Evolutionary conservation across 2,329 filamentous ascomycete species (phyloP).

Genomic region (Rachicladosporium sp.): DNA sequence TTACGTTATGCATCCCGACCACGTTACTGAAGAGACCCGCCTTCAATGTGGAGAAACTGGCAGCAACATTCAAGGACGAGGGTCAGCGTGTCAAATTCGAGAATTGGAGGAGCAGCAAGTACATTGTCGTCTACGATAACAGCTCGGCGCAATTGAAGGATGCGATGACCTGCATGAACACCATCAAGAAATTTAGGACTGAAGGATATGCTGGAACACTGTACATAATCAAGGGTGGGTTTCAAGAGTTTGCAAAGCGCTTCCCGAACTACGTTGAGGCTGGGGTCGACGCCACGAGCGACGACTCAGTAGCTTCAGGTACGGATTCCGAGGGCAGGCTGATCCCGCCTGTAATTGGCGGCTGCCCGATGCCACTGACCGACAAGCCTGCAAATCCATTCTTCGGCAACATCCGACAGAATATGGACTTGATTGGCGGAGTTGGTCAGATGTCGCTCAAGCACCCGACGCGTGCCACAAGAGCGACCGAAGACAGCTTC

Average conservation of each 20-base stretch:
- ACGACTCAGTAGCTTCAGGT: slow-evolving; percentile 6
- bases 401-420: slow-evolving; percentile 91
- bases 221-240: slow-evolving; percentile 71
- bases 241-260: slow-evolving; percentile 55
- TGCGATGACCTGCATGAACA: slow-evolving; percentile 67
- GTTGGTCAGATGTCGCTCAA: slow-evolving; percentile 67
- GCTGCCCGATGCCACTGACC: slow-evolving; percentile 65
- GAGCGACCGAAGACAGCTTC: slow-evolving; percentile 39
- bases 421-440: slow-evolving; percentile 86
- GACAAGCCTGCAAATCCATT: slow-evolving; percentile 70
- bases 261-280: slow-evolving; percentile 55
- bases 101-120: slow-evolving; percentile 59
- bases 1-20: slow-evolving; percentile 91
- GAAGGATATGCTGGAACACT: slow-evolving; percentile 68
- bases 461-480: slow-evolving; percentile 41
- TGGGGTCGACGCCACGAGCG: slow-evolving; percentile 9
- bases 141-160: slow-evolving; percentile 68
- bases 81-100: slow-evolving; percentile 60
- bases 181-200: slow-evolving; percentile 80
- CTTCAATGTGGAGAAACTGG: slow-evolving; percentile 77
- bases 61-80: slow-evolving; percentile 69
- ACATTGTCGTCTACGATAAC: slow-evolving; percentile 80
- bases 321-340: slow-evolving; percentile 41
- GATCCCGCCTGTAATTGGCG: slow-evolving; percentile 72
- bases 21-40: slow-evolving; percentile 83